Conservation (phyloP, 495 filamentous ascomycete genomes). For the Penicillium goetzii region DNA sequence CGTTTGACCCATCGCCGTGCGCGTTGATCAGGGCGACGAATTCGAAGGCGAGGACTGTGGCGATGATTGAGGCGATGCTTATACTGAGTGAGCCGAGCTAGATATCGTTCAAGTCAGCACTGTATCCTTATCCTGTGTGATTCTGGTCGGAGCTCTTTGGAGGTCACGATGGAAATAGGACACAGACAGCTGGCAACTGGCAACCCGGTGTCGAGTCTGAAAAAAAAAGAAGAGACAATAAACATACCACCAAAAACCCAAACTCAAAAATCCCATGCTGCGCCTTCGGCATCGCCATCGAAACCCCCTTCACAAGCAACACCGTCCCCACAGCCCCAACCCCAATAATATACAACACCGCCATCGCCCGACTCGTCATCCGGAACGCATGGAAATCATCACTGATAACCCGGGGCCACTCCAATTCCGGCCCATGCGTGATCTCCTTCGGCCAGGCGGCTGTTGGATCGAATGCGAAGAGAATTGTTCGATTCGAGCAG, state of each 20-base stretch:
- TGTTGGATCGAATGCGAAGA: conserved; percentile 63
- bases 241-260: conserved; percentile 39
- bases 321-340: conserved; percentile 59
- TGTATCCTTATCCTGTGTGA: neutral
- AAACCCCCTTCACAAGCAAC: conserved; percentile 46
- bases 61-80: conserved; percentile 65
- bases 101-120: neutral
- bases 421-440: conserved; percentile 57
- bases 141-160: neutral
- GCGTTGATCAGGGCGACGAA: conserved; percentile 60
- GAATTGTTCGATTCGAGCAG: conserved; percentile 63
- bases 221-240: neutral
- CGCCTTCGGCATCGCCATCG: conserved; percentile 14
- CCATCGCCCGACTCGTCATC: conserved; percentile 56
- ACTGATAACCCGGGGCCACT: conserved; percentile 66
- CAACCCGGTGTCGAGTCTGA: no score
- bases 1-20: conserved; percentile 57
- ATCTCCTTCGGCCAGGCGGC: conserved; percentile 56
- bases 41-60: conserved; percentile 62
- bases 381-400: conserved; percentile 57
- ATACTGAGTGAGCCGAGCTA: conserved; percentile 53
- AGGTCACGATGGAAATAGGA: neutral
- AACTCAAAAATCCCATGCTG: conserved; percentile 34
- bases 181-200: no score
- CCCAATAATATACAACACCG: conserved; percentile 68